Evolutionary conservation across 2,329 filamentous ascomycete species (phyloP).

Genomic region (Cercospora sp.): DNA sequence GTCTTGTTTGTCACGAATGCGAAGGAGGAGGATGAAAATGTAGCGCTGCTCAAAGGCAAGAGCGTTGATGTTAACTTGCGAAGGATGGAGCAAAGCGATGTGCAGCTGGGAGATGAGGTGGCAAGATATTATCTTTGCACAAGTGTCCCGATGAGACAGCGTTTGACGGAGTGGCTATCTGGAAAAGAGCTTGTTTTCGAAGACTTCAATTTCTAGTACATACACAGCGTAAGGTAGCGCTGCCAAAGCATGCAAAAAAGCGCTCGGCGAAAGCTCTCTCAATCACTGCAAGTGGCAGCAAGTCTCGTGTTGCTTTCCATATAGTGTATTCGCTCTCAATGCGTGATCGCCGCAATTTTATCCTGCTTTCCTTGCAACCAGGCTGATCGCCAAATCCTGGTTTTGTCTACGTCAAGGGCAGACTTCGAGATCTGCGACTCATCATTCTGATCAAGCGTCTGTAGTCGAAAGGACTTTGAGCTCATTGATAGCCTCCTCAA

Average conservation of each 20-base stretch:
- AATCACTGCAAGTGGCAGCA: background rate
- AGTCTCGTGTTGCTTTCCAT: background rate
- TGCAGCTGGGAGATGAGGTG: constrained; percentile 41
- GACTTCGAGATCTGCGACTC: constrained; percentile 35
- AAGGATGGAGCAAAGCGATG: constrained; percentile 52
- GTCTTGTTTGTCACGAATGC: constrained; percentile 64
- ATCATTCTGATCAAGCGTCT: constrained; percentile 10
- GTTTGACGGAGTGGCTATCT: constrained; percentile 52
- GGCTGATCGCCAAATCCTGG: no score
- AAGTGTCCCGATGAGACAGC: constrained; percentile 51
- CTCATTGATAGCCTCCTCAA: constrained; percentile 37
- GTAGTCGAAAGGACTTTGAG: constrained; percentile 21
- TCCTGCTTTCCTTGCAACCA: background rate
- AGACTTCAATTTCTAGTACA: constrained; percentile 49
- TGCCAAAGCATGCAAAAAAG: background rate
- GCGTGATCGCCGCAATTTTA: background rate
- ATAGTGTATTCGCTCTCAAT: background rate
- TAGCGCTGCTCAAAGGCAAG: constrained; percentile 45
- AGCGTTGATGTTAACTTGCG: constrained; percentile 45
- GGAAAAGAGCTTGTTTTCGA: constrained; percentile 53
- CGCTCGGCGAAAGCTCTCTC: background rate
- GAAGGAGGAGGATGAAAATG: constrained; percentile 30
- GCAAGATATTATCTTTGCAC: constrained; percentile 63
- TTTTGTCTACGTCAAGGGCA: constrained; percentile 22
- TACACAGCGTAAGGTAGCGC: background rate